phyloP scores from a whole-genome alignment of 202 grass and related monocot genomes.

The Sporobolus alterniflorus region DNA sequence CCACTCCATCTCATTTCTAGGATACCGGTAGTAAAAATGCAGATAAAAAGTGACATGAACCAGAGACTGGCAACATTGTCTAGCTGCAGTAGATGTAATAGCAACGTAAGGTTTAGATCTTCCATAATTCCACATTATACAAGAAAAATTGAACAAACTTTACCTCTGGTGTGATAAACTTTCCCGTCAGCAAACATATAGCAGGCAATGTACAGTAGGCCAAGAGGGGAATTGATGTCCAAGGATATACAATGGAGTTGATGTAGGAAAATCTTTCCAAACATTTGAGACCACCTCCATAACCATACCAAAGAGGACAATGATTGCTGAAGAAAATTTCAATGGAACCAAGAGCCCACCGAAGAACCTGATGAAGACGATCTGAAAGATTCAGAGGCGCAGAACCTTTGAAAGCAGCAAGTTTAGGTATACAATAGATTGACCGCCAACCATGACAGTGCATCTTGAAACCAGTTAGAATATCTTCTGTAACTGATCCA shows the following conservation, averaged over 20 bases:
- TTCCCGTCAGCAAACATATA: slow-evolving; percentile 83
- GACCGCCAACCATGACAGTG: slow-evolving; percentile 95
- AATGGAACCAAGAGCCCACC: slow-evolving; percentile 92
- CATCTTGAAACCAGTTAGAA: slow-evolving; percentile 96
- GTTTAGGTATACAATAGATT: slow-evolving; percentile 84
- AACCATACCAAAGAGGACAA: slow-evolving; percentile 93
- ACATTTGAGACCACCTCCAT: slow-evolving; percentile 79
- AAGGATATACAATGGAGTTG: slow-evolving; percentile 89
- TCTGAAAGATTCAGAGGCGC: slow-evolving; percentile 96
- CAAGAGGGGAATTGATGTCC: slow-evolving; percentile 92
- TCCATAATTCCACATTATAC: not conserved
- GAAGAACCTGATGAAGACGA: slow-evolving; percentile 92
- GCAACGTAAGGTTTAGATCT: slow-evolving; percentile 1
- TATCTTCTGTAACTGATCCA: slow-evolving; percentile 97
- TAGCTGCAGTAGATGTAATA: slow-evolving; percentile 60
- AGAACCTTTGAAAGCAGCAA: slow-evolving; percentile 83
- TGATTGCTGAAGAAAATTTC: slow-evolving; percentile 98
- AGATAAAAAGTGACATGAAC: slow-evolving; percentile 95
- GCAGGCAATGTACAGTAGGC: slow-evolving; percentile 92
- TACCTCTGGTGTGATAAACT: slow-evolving; percentile 95
- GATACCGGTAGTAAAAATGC: slow-evolving; percentile 87
- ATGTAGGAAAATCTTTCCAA: slow-evolving; percentile 89
- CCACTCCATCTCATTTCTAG: slow-evolving; percentile 98
- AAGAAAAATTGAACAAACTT: not conserved
- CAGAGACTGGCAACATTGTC: slow-evolving; percentile 84